Evolutionary conservation across 2,329 filamentous ascomycete species (phyloP), one percentile per base, ranked within the genome.

Genomic region (Eutypella sp.): DNA sequence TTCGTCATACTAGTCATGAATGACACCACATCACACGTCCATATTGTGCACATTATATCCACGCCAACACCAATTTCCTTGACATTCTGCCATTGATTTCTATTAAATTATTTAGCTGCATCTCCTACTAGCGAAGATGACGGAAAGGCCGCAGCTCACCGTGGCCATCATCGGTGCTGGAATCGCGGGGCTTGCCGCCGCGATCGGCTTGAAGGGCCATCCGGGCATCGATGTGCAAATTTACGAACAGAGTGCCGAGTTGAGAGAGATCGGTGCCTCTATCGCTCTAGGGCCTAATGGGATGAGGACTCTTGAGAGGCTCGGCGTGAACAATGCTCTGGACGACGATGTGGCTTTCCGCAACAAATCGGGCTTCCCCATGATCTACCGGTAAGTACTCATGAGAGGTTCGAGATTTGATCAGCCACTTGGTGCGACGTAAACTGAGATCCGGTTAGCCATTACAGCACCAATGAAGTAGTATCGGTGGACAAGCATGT

Each of bases 281-380:
- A 73, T 76, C 16, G 73, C 70, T 1, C 61, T 77, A 4, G 75
- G 75, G 2, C 73, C 74, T 1, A 79, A 79, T 56, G 75, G 75
- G 0, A 67, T 79, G 60, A 68, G 70, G 31, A 74, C 74, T 0
- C 57, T 79, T 38, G 71, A 77, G 37, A 70, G 69, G 19, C 67
- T 76, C 0, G 75, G 75, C 4, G 71, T 76, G 13, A 45, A 69
- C 31, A 69, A 71, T 47, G 73, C 73, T 1, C 60, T 77, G 7
- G 57, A 61, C 2, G 66, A 70, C 9, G 60, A 63, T 20, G 52
- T 72, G 5, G 67, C 65, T 0, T 70, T 67, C 41, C 65, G 70
- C 44, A 57, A 72, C 55, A 58, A 65, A 52, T 67, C 67, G 7
- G 66, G 63, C 1, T 63, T 60, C 20, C 71, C 71, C 0, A 73